phyloP scores from a whole-genome alignment of 78 protist genomes.

The Planoprotostelium fungivorum region DNA sequence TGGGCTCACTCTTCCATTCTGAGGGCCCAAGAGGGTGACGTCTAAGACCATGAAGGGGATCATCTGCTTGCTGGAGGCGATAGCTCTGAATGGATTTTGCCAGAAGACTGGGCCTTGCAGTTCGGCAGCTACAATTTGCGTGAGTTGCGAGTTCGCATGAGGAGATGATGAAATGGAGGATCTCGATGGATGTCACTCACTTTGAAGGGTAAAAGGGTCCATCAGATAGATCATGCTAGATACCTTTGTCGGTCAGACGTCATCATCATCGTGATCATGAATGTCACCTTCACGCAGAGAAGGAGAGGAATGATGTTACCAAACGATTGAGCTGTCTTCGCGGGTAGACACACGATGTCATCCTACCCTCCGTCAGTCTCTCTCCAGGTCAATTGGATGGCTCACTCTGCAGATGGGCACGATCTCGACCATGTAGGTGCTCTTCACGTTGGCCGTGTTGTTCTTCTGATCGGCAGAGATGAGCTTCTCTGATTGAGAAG shows the following conservation, averaged over 20 bases:
- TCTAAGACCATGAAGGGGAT: conserved; percentile 82
- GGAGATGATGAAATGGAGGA: neutral
- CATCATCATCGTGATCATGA: conserved; percentile 62
- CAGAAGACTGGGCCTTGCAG: conserved; percentile 56
- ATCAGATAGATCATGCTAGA: too few species aligned
- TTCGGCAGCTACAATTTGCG: conserved; percentile 70
- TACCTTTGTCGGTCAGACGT: too few species aligned
- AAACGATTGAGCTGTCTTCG: conserved; percentile 15
- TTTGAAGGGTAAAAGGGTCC: conserved; percentile 87
- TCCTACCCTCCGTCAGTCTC: conserved; percentile 23
- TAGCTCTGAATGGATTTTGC: conserved; percentile 72
- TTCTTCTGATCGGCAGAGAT: conserved; percentile 81
- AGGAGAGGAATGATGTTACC: conserved; percentile 74
- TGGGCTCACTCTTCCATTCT: conserved; percentile 19
- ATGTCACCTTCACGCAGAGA: conserved; percentile 60
- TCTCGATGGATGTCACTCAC: neutral
- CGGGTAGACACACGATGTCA: conserved; percentile 92
- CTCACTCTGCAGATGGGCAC: conserved; percentile 89
- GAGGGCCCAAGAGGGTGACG: conserved; percentile 52
- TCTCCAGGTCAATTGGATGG: neutral
- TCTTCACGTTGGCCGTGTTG: conserved; percentile 84
- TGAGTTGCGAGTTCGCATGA: too few species aligned
- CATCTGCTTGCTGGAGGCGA: conserved; percentile 44
- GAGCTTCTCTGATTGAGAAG: conserved; percentile 74
- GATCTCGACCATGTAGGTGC: conserved; percentile 87